A percentile compares a stretch with the other conserved stretches of the same genome.
Evolutionary conservation across 345 rosid species (phyloP).

Genomic region (Clausena lansium): DNA sequence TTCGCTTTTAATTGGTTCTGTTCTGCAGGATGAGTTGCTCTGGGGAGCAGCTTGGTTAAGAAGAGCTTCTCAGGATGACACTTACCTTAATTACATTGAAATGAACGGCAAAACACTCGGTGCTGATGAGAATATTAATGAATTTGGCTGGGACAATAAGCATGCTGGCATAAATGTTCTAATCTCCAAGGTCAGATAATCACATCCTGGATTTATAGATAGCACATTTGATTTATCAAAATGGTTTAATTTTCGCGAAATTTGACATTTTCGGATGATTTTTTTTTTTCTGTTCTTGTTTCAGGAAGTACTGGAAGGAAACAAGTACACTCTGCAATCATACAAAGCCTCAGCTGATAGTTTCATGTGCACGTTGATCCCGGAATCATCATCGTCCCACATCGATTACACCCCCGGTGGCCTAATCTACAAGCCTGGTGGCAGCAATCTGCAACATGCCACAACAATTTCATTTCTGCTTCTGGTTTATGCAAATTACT

Average conservation of each 20-base stretch:
- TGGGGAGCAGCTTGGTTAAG: conserved; percentile 99
- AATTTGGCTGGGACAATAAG: conserved; percentile 98
- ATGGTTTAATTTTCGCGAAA: neutral
- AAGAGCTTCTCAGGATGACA: conserved; percentile 62
- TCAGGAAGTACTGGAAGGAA: conserved; percentile 74
- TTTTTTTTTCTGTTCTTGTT: neutral
- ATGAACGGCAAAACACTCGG: conserved; percentile 82
- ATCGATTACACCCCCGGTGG: conserved; percentile 81
- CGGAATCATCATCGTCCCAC: conserved; percentile 69
- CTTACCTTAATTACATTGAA: conserved; percentile 67
- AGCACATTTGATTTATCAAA: neutral
- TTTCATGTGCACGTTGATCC: conserved; percentile 89
- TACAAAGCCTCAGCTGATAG: conserved; percentile 93
- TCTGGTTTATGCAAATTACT: conserved; percentile 79
- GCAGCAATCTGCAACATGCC: conserved; percentile 92
- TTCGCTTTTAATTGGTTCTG: neutral
- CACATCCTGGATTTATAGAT: neutral
- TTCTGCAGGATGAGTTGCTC: conserved; percentile 78
- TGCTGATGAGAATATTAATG: conserved; percentile 86
- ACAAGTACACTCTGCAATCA: conserved; percentile 55
- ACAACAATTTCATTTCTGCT: conserved; percentile 86
- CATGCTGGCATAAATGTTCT: conserved; percentile 93
- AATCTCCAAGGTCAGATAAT: conserved; percentile 65
- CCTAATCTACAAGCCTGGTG: conserved; percentile 93
- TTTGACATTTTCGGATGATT: neutral